Conservation (phyloP, 1,139 yeast species). For the Kodamaea alishanica region DNA sequence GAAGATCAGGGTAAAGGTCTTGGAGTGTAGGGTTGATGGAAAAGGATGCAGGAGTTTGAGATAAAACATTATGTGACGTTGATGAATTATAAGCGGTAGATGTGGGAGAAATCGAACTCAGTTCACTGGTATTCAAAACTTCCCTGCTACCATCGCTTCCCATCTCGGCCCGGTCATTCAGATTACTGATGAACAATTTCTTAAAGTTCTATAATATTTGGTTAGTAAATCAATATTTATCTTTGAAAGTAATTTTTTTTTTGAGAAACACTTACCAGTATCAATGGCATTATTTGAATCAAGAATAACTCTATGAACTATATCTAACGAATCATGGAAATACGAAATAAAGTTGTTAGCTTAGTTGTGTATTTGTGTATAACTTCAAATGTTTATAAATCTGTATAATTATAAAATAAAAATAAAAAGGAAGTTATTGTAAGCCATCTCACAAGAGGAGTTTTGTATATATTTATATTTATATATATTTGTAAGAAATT, state of each 20-base stretch:
- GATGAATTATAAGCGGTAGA: conserved; percentile 2
- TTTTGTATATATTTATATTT: too few relatives aligned
- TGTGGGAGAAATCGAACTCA: conserved; percentile 2
- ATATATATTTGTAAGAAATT: too few relatives aligned
- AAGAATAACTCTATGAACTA: too few relatives aligned
- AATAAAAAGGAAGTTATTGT: too few relatives aligned
- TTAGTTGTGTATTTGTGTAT: too few relatives aligned
- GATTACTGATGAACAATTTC: conserved; percentile 12
- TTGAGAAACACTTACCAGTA: conserved; percentile 16
- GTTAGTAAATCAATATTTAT: too few relatives aligned
- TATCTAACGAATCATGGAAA: too few relatives aligned
- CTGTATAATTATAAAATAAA: too few relatives aligned
- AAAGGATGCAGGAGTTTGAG: conserved; percentile 2
- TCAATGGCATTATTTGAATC: conserved; percentile 14
- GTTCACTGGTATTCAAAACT: neutral
- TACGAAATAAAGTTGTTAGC: too few relatives aligned
- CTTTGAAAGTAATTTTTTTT: too few relatives aligned
- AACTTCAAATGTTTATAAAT: too few relatives aligned
- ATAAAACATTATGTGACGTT: conserved; percentile 2
- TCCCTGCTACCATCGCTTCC: neutral
- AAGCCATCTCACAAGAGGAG: too few relatives aligned
- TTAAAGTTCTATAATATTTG: conserved; percentile 12
- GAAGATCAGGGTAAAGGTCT: conserved; percentile 14
- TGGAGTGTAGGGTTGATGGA: conserved; percentile 1
- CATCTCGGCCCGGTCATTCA: neutral